Percentiles rank a stretch among this genome's conserved stretches.
phyloP scores from a whole-genome alignment of 306 rosid genomes.

The Fagus crenata region DNA sequence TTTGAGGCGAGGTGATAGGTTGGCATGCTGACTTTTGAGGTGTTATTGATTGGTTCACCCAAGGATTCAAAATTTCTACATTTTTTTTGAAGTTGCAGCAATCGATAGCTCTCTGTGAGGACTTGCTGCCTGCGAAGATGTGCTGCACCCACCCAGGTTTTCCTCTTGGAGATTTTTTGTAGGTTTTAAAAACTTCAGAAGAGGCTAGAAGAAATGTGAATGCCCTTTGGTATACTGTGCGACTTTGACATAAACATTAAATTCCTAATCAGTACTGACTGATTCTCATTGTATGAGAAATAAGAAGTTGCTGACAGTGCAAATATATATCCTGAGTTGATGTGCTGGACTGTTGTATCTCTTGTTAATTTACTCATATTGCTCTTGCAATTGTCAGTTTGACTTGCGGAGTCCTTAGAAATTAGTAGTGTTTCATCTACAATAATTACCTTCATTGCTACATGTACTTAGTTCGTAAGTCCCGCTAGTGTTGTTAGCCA shows the following conservation, averaged over 20 bases:
- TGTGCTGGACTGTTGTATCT: conserved; percentile 27
- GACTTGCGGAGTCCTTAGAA: not conserved
- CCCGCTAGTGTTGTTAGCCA: not conserved
- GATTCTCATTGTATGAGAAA: conserved; percentile 47
- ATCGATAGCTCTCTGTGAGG: conserved; percentile 51
- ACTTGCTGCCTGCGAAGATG: conserved; percentile 32
- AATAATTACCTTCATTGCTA: not conserved
- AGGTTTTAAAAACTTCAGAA: conserved; percentile 46
- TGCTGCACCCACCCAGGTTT: conserved; percentile 28
- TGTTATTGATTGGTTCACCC: conserved; percentile 57
- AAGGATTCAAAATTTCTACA: conserved; percentile 60
- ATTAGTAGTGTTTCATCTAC: not conserved
- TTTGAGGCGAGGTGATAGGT: conserved; percentile 69
- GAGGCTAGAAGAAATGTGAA: conserved; percentile 44
- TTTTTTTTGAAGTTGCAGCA: conserved; percentile 63
- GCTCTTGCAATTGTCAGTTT: not conserved
- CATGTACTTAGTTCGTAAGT: not conserved
- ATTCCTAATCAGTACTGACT: conserved; percentile 42
- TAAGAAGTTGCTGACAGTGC: conserved; percentile 29
- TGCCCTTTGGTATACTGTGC: conserved; percentile 41
- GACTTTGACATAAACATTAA: conserved; percentile 38
- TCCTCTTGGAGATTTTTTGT: conserved; percentile 42
- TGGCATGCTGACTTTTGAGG: conserved; percentile 44
- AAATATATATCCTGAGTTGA: conserved; percentile 27
- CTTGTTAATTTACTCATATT: conserved; percentile 11